Conservation (phyloP, 176 grass and related monocot genomes). For the Musa beccarii region DNA sequence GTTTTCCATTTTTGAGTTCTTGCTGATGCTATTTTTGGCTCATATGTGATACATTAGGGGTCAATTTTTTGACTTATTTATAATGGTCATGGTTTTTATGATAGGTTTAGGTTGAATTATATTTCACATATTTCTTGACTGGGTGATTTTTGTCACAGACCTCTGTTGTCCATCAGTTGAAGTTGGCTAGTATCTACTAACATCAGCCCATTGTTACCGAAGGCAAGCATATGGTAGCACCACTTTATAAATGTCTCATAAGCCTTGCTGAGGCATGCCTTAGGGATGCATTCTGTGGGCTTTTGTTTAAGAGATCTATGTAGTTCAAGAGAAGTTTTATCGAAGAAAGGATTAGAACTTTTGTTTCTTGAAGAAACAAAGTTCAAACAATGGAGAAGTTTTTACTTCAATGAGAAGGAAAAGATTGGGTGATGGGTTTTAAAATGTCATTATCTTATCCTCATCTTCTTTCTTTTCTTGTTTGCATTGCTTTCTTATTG, state of each 20-base stretch:
- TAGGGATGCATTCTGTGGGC: not conserved
- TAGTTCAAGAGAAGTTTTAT: not conserved
- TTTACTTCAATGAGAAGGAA: not conserved
- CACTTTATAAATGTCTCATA: not conserved
- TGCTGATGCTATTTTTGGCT: not conserved
- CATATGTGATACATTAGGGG: not conserved
- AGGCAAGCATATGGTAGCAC: not conserved
- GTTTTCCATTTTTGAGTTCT: not conserved
- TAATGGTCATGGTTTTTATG: not conserved
- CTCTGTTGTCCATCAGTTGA: not conserved
- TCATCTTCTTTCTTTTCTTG: not conserved
- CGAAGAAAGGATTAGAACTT: not conserved
- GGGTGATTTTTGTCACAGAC: not conserved
- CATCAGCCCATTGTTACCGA: not conserved
- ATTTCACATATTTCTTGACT: not conserved
- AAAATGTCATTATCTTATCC: not conserved
- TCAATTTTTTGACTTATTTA: not conserved
- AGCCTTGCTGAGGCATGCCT: not conserved
- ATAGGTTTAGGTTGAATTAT: not conserved
- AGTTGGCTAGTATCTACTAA: not conserved
- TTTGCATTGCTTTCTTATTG: not conserved
- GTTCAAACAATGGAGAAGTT: not conserved
- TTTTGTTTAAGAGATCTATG: not conserved
- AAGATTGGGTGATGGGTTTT: not conserved
- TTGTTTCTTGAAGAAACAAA: not conserved